These are phyloP conservation scores for Hanseniaspora vineae DNA, from an alignment of 805 yeast genomes.

Conservation along the genomic window DNA sequence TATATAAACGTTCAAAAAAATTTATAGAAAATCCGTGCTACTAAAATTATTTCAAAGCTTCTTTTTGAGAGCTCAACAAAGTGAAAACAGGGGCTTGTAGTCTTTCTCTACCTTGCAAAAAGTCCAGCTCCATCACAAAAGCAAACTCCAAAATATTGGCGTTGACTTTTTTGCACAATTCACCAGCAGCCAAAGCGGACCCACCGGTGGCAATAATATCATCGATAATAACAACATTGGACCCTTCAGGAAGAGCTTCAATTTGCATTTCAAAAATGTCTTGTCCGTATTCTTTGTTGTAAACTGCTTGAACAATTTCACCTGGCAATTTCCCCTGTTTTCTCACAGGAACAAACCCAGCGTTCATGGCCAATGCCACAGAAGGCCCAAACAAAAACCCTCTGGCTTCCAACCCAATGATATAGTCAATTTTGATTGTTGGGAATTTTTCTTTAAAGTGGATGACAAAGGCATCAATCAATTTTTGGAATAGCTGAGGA, in stretches of 20 bases:
- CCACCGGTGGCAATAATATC: slow-evolving; percentile 99
- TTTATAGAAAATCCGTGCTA: too few species aligned
- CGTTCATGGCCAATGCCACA: slow-evolving; percentile 75
- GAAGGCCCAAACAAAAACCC: slow-evolving; percentile 97
- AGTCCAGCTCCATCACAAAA: slow-evolving; percentile 89
- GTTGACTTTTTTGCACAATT: slow-evolving; percentile 52
- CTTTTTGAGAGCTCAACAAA: slow-evolving; percentile 69
- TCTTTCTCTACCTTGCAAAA: slow-evolving; percentile 85
- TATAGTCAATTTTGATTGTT: slow-evolving; percentile 60
- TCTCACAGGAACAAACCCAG: slow-evolving; percentile 91
- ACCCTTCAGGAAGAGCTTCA: slow-evolving; percentile 65
- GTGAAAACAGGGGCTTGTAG: slow-evolving; percentile 84
- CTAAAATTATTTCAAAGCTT: slow-evolving; percentile 29
- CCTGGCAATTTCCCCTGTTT: slow-evolving; percentile 96
- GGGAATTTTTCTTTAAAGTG: slow-evolving; percentile 49
- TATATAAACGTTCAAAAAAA: too few species aligned
- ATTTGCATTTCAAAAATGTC: slow-evolving; percentile 84
- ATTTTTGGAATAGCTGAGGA: slow-evolving; percentile 69
- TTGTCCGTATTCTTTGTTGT: slow-evolving; percentile 82
- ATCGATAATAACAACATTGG: slow-evolving; percentile 79
- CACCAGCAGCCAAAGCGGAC: slow-evolving; percentile 88
- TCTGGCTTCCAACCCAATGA: slow-evolving; percentile 92
- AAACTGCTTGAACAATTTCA: slow-evolving; percentile 53
- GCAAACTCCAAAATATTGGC: slow-evolving; percentile 69
- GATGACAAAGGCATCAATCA: slow-evolving; percentile 66